Conservation (phyloP, 1,284 basidiomycete species). For the Entoloma clypeatum region DNA sequence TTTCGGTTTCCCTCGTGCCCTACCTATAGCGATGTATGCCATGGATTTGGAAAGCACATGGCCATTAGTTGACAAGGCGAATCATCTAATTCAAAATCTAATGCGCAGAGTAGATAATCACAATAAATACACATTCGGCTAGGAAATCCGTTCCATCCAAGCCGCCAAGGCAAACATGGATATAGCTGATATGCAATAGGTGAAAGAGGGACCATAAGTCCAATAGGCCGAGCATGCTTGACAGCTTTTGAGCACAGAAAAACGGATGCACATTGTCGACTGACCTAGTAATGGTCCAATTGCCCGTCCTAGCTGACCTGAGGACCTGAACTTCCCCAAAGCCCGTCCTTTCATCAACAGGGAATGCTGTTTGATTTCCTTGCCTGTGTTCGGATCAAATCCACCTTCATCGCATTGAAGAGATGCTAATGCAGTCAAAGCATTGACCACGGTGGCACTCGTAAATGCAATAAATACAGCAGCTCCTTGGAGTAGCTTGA, state of each 20-base stretch:
- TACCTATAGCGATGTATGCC: not conserved
- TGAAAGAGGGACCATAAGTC: conserved; percentile 77
- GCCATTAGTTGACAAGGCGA: not conserved
- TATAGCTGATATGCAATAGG: conserved; percentile 64
- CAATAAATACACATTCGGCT: too few species aligned
- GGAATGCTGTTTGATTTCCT: conserved; percentile 52
- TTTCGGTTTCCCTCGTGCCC: not conserved
- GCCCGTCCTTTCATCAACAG: conserved; percentile 80
- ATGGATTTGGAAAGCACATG: not conserved
- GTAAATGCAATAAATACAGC: conserved; percentile 86
- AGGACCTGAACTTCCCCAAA: conserved; percentile 80
- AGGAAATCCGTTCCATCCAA: conserved; percentile 46
- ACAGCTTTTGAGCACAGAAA: conserved; percentile 6
- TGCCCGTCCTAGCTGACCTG: conserved; percentile 86
- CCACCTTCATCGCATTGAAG: conserved; percentile 76
- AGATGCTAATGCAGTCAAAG: conserved; percentile 82
- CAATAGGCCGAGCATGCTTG: conserved; percentile 82
- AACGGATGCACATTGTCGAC: conserved; percentile 21
- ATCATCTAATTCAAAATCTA: too few species aligned
- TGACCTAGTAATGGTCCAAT: conserved; percentile 81
- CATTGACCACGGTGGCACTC: conserved; percentile 87
- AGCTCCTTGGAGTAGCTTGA: conserved; percentile 66
- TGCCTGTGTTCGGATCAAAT: conserved; percentile 53
- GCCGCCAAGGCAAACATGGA: conserved; percentile 58
- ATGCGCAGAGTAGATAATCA: too few species aligned